Percentiles rank a stretch among this genome's conserved stretches.
These are phyloP conservation scores for Lentithecium fluviatile DNA, from an alignment of 495 filamentous ascomycete genomes.

Conservation along the genomic window DNA sequence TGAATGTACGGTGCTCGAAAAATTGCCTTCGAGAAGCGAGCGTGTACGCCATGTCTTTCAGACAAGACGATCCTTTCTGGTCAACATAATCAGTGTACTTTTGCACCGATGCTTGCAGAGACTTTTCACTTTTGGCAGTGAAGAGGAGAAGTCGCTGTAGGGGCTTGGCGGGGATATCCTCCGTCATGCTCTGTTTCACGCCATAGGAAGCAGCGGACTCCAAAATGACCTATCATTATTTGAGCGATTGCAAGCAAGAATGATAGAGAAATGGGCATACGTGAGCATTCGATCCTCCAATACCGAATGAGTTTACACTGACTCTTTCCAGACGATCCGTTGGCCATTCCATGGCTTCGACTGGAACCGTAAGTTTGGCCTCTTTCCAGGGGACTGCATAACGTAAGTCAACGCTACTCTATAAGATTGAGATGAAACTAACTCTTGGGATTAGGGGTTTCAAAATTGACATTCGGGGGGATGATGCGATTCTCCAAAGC, in stretches of 20 bases:
- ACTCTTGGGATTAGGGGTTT: conserved; percentile 36
- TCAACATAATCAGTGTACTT: not conserved
- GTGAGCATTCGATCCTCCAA: conserved; percentile 14
- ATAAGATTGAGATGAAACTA: no score
- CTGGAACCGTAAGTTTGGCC: conserved; percentile 11
- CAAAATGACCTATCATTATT: conserved; percentile 5
- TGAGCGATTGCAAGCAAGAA: no score
- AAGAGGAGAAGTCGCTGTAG: not conserved
- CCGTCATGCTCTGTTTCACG: no score
- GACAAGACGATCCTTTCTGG: not conserved
- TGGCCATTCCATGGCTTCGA: conserved; percentile 40
- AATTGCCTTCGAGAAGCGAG: not conserved
- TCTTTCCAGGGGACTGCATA: conserved; percentile 29
- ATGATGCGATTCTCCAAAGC: conserved; percentile 42
- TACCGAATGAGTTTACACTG: conserved; percentile 42
- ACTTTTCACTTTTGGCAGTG: not conserved
- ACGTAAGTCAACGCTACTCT: no score
- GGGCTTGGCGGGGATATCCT: no score
- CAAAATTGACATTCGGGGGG: conserved; percentile 43
- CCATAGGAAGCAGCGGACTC: conserved; percentile 1
- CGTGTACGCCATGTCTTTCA: not conserved
- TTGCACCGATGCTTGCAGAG: not conserved
- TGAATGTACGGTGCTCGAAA: not conserved
- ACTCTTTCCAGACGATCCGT: conserved; percentile 25
- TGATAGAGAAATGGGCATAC: not conserved